Evolutionary conservation across 2,329 filamentous ascomycete genomes (phyloP).

Genomic region (Fusarium nurragi): DNA sequence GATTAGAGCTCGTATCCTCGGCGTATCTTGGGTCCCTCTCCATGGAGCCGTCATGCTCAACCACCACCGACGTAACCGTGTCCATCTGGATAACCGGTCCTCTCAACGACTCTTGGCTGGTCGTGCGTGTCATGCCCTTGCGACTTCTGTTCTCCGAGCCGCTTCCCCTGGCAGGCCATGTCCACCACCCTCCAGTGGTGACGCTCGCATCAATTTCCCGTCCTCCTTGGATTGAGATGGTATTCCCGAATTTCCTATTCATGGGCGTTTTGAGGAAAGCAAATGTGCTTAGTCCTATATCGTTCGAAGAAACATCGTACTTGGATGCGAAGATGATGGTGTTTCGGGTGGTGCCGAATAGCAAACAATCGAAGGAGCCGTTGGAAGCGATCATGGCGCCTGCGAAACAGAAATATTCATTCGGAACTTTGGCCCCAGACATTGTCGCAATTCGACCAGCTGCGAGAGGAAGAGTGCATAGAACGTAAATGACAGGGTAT

Average conservation of each 20-base stretch:
- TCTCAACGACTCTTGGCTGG: slow-evolving; percentile 48
- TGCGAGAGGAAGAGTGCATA: slow-evolving; percentile 74
- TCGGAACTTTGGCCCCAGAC: slow-evolving; percentile 60
- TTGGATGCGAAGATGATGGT: slow-evolving; percentile 60
- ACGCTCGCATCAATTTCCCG: slow-evolving; percentile 14
- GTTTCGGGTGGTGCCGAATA: slow-evolving; percentile 63
- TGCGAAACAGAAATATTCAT: slow-evolving; percentile 67
- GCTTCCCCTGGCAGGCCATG: slow-evolving; percentile 30
- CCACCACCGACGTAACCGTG: slow-evolving; percentile 54
- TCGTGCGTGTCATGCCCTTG: slow-evolving; percentile 33
- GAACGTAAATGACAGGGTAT: slow-evolving; percentile 74
- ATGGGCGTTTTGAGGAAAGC: slow-evolving; percentile 57
- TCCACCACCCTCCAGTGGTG: slow-evolving; percentile 44
- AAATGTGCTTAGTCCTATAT: slow-evolving; percentile 63
- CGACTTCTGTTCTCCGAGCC: slow-evolving; percentile 10
- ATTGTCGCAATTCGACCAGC: slow-evolving; percentile 71
- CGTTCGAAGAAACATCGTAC: slow-evolving; percentile 52
- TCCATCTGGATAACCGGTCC: slow-evolving; percentile 56
- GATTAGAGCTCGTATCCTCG: slow-evolving; percentile 34
- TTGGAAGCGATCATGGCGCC: slow-evolving; percentile 67
- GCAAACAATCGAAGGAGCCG: slow-evolving; percentile 63
- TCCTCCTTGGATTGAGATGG: slow-evolving; percentile 52
- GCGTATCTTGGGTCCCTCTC: slow-evolving; percentile 43
- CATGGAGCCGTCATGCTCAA: slow-evolving; percentile 49
- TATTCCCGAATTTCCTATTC: slow-evolving; percentile 54